Evolutionary conservation across 2,329 filamentous ascomycete species (phyloP).

Genomic region (Claviceps monticola): DNA sequence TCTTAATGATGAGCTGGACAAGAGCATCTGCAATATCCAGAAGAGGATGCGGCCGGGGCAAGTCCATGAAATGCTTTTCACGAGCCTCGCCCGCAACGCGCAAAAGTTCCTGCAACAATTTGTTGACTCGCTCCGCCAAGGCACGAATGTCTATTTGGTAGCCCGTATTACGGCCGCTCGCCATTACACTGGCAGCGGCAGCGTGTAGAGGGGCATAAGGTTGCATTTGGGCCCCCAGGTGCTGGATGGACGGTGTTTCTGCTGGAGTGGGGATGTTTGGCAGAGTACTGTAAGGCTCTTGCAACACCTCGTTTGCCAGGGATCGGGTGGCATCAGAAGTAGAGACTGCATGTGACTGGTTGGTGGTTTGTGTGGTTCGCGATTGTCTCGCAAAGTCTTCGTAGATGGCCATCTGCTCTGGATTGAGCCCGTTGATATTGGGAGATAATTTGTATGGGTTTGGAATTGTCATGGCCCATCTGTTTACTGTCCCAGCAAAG

Average conservation of each 20-base stretch:
- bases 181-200: constrained; percentile 18
- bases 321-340: constrained; percentile 47
- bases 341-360: constrained; percentile 41
- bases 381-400: constrained; percentile 89
- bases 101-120: constrained; percentile 43
- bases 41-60: constrained; percentile 44
- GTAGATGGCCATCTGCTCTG: constrained; percentile 89
- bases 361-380: constrained; percentile 42
- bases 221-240: constrained; percentile 37
- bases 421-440: constrained; percentile 56
- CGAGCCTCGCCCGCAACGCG: constrained; percentile 36
- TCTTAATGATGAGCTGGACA: constrained; percentile 48
- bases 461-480: constrained; percentile 88
- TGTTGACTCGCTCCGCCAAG: constrained; percentile 41
- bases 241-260: constrained; percentile 43
- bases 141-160: constrained; percentile 38
- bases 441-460: constrained; percentile 83
- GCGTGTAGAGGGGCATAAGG: constrained; percentile 41
- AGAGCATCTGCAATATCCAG: constrained; percentile 50
- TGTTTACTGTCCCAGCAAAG: constrained; percentile 65
- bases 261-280: constrained; percentile 43
- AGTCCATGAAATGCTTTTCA: constrained; percentile 45
- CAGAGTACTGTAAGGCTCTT: constrained; percentile 46
- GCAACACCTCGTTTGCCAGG: constrained; percentile 49
- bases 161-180: constrained; percentile 36